These are phyloP conservation scores for Ogataea wickerhamii DNA, from an alignment of 805 yeast species.

Conservation along the genomic window DNA sequence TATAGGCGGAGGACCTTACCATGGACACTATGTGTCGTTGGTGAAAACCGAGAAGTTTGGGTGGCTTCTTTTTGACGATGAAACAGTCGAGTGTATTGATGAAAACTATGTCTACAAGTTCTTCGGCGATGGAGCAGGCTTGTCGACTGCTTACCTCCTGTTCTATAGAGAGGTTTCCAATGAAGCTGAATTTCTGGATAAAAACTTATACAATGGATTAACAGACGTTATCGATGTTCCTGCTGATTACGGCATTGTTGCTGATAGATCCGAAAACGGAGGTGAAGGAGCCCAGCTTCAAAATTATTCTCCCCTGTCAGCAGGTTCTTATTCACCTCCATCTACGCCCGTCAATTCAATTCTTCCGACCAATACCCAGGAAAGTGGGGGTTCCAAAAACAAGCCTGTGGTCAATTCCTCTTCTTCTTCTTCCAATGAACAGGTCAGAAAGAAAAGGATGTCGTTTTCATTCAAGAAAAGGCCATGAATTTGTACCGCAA, in stretches of 20 bases:
- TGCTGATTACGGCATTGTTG: slow-evolving; percentile 13
- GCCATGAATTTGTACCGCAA: neutral
- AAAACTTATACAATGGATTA: slow-evolving; percentile 30
- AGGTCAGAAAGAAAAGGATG: slow-evolving; percentile 16
- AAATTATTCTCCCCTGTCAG: neutral
- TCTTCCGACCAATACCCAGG: neutral
- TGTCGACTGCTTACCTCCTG: slow-evolving; percentile 87
- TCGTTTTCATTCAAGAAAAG: slow-evolving; percentile 20
- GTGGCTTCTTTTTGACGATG: slow-evolving; percentile 95
- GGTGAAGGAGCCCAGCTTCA: neutral
- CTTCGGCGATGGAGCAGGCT: slow-evolving; percentile 82
- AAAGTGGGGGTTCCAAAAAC: neutral
- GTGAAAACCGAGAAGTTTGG: slow-evolving; percentile 75
- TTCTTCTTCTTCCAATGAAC: neutral
- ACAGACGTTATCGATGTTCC: slow-evolving; percentile 20
- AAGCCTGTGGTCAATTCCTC: neutral
- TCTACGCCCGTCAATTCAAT: neutral
- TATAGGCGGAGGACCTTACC: slow-evolving; percentile 96
- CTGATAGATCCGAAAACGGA: slow-evolving; percentile 7
- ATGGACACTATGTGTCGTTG: slow-evolving; percentile 90
- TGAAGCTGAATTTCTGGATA: slow-evolving; percentile 32
- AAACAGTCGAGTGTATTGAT: slow-evolving; percentile 84
- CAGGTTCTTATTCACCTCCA: neutral
- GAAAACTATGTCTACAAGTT: slow-evolving; percentile 80
- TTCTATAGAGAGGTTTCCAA: slow-evolving; percentile 64